Conservation (phyloP, 2,329 filamentous ascomycete genomes). For the Apiospora phragmitis region DNA sequence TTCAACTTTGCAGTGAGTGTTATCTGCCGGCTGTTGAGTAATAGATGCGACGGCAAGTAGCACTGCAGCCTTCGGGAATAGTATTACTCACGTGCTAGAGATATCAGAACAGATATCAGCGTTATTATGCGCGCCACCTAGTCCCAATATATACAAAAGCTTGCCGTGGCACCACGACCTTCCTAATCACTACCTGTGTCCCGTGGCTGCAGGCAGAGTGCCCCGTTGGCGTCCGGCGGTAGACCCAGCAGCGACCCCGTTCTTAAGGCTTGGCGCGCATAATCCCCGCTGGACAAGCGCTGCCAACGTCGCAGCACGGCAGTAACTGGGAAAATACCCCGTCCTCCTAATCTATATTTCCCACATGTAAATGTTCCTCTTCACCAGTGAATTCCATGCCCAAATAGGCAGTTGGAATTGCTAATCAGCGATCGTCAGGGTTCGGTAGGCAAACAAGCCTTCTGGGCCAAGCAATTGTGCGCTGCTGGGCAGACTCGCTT, state of each 20-base stretch:
- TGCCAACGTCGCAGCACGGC: not conserved
- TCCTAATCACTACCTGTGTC: not conserved
- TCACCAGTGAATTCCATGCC: not conserved
- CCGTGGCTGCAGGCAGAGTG: not conserved
- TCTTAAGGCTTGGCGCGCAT: not conserved
- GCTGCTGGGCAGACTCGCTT: not conserved
- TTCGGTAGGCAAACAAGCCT: not conserved
- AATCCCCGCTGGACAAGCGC: not conserved
- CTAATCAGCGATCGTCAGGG: not conserved
- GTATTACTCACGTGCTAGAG: not conserved
- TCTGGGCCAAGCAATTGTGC: not conserved
- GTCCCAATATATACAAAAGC: not conserved
- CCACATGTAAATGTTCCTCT: not conserved
- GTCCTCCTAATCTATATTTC: not conserved
- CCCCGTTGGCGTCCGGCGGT: not conserved
- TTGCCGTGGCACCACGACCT: not conserved
- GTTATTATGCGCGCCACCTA: not conserved
- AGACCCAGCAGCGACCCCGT: not conserved
- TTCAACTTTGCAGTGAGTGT: not conserved
- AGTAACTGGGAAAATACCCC: not conserved
- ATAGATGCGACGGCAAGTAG: not conserved
- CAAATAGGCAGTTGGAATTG: not conserved
- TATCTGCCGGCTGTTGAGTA: not conserved
- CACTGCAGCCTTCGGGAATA: not conserved
- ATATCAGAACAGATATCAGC: not conserved